Base-by-base conservation (phyloP, 495 filamentous ascomycete species). In the Penicillium pulvis region DNA sequence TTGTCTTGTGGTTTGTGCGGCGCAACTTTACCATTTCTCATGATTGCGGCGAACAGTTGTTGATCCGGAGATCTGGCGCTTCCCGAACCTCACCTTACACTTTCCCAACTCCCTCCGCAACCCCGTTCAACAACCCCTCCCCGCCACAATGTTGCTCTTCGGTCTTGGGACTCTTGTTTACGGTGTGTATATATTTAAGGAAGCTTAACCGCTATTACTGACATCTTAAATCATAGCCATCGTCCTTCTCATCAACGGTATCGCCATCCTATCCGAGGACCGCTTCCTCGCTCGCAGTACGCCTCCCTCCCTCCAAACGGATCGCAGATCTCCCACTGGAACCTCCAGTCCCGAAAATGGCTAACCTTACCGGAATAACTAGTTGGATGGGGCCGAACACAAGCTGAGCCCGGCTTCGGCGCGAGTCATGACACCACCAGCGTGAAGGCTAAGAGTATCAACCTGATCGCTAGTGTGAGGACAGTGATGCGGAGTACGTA, bases 231-330 rank as follows among this genome's bases (percentile, higher is more conserved):
- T 55, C 48, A 23, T 67, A 94, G 91, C 91, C 51, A 81, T 84
- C 57, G 77, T 96, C 70, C 89, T 98, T 68, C 83, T 98, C 70
- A 85, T 93, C 69, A 98, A 98, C 77, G 90, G 91, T 42, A 90
- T 98, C 70, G 91, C 92, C 51, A 87, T 98, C 74, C 87, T 98
- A 50, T 97, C 92, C 66, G 93, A 98, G 84, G 94, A 98, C 78
- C 87, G 95, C 31, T 98, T 98, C 73, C 87, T 98, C 51, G 94
- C 95, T 51, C 86, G 95, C 65, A 94, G 92, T 96, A 88, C 64
- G 86, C 77, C 50, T 33, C 48, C 45, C 49, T 51, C 39, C 51
- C 45, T 35, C 61, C 44, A 26, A 26, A 26, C 41, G 11, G 10
- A 42, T 11, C 45, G 31, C 30, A 44, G 7, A 41, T 28, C 14